Conservation (phyloP, 768 basidiomycete species). For the Rhodocollybia butyracea region DNA sequence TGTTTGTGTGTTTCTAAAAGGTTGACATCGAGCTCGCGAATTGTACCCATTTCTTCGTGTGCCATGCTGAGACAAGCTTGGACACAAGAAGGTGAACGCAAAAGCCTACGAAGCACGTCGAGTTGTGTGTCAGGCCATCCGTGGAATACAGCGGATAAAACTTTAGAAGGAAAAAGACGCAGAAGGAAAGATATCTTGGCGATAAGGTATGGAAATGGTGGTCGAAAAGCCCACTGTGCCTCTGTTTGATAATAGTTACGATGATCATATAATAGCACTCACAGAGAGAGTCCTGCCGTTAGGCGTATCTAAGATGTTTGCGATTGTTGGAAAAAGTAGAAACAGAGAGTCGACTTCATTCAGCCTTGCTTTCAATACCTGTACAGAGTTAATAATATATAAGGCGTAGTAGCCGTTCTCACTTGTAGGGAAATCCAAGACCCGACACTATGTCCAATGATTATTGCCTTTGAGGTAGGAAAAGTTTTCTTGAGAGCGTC, state of each 20-base stretch:
- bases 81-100: constrained; percentile 50
- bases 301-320: constrained; percentile 58
- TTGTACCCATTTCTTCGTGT: constrained; percentile 63
- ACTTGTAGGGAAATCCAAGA: constrained; percentile 67
- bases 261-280: constrained; percentile 20
- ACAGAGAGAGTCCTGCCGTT: constrained; percentile 62
- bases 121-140: constrained; percentile 50
- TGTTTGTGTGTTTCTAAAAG: constrained; percentile 38
- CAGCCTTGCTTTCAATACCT: constrained; percentile 51
- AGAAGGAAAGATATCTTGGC: constrained; percentile 41
- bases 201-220: constrained; percentile 41
- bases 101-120: constrained; percentile 41
- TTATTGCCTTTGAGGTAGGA: constrained; percentile 34
- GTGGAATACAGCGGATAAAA: constrained; percentile 43
- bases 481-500: constrained; percentile 38
- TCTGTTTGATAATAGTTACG: neutral
- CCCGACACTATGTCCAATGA: constrained; percentile 71
- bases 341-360: constrained; percentile 40
- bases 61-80: constrained; percentile 58
- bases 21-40: constrained; percentile 47
- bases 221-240: constrained; percentile 43
- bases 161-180: constrained; percentile 32
- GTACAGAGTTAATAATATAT: neutral
- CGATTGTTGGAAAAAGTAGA: constrained; percentile 70
- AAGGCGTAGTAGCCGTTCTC: constrained; percentile 9